Conservation (phyloP, 768 basidiomycete genomes). For the Mrakia frigida region DNA sequence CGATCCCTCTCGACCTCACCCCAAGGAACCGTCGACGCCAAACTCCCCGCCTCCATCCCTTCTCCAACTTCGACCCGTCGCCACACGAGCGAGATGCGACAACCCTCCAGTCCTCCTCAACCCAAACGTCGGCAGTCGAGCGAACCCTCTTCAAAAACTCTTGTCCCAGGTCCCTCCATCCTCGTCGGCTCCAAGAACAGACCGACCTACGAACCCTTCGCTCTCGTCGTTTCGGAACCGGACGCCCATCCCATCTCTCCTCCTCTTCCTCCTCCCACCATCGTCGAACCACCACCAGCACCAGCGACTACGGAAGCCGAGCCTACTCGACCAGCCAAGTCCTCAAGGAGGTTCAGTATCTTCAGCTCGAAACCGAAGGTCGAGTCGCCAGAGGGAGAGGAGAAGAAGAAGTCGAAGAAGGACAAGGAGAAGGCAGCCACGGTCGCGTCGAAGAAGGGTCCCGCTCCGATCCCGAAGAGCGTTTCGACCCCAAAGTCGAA, state of each 20-base stretch:
- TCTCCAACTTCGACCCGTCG: not conserved
- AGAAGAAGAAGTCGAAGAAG: not conserved
- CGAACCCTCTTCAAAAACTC: not conserved
- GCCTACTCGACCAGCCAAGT: not conserved
- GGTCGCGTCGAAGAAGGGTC: not conserved
- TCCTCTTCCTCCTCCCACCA: not conserved
- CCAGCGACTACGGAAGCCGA: not conserved
- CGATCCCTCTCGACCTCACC: not conserved
- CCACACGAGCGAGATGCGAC: not conserved
- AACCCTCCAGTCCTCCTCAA: not conserved
- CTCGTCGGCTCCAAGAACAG: not conserved
- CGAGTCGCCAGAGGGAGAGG: not conserved
- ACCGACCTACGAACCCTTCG: not conserved
- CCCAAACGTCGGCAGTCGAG: not conserved
- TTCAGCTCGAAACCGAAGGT: not conserved
- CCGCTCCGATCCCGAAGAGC: not conserved
- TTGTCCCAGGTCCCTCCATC: not conserved
- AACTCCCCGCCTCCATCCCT: not conserved
- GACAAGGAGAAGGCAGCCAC: not conserved
- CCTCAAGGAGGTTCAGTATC: not conserved
- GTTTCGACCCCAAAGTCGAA: not conserved
- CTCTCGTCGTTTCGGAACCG: not conserved
- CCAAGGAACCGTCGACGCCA: not conserved
- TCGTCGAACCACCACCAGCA: not conserved
- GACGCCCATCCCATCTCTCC: not conserved